These are phyloP conservation scores for Phylloboletellus chloephorus DNA, from an alignment of 1,284 basidiomycete species.

Conservation along the genomic window DNA sequence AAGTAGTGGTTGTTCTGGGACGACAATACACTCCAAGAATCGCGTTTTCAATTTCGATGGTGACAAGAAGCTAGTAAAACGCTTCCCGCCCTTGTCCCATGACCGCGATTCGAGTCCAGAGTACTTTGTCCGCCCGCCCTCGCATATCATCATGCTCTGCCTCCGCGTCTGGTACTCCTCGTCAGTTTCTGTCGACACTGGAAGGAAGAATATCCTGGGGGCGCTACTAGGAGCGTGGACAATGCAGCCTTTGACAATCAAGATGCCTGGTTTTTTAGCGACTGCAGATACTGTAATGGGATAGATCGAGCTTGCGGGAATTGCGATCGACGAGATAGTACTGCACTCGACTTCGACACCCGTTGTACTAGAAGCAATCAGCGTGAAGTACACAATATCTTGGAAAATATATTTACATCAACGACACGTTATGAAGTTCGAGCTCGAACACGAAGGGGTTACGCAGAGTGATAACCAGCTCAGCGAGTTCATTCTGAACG, in stretches of 20 bases:
- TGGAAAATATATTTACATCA: conserved; percentile 54
- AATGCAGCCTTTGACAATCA: conserved; percentile 73
- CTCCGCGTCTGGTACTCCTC: conserved; percentile 56
- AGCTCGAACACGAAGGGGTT: conserved; percentile 92
- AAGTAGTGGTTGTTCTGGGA: conserved; percentile 82
- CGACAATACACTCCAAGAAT: conserved; percentile 72
- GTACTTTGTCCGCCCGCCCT: conserved; percentile 65
- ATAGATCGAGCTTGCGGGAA: conserved; percentile 74
- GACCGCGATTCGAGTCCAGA: conserved; percentile 63
- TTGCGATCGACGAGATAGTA: conserved; percentile 47
- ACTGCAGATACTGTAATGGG: conserved; percentile 68
- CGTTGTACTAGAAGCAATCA: conserved; percentile 54
- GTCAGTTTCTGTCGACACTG: conserved; percentile 68
- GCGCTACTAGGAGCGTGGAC: conserved; percentile 74
- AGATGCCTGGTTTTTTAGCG: conserved; percentile 59
- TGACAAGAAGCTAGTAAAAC: conserved; percentile 24
- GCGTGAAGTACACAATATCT: conserved; percentile 1
- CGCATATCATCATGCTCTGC: conserved; percentile 55
- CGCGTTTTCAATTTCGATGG: conserved; percentile 35
- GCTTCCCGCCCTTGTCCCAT: conserved; percentile 44
- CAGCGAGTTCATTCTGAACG: conserved; percentile 79
- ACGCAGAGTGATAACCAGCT: conserved; percentile 78
- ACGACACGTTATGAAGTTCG: conserved; percentile 72
- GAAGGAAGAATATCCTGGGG: conserved; percentile 70
- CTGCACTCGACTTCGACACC: conserved; percentile 74